Evolutionary conservation across 768 basidiomycete genomes (phyloP), one percentile per base, ranked within the genome.

Genomic region (Vararia minispora): DNA sequence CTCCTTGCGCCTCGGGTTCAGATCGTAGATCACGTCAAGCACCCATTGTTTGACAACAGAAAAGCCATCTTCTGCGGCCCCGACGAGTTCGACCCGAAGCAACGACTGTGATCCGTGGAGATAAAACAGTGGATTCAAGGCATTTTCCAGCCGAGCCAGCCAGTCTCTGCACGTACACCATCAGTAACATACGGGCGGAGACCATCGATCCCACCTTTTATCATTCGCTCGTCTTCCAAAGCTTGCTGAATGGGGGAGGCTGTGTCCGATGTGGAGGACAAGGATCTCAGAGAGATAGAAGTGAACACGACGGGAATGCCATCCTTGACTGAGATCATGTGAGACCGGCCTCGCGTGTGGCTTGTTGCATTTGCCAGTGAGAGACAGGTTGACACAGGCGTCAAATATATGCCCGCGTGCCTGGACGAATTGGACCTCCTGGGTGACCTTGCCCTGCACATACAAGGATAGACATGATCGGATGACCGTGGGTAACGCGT

Each of bases 211-310:
- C n/a, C n/a, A n/a, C n/a, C n/a, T n/a, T n/a, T n/a, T 14, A 22
- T 25, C 21, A 32, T 18, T 20, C 22, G 14, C 14, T 31, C 21
- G 10, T 23, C 16, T 22, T 24, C 8, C 23, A 36, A 28, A n/a
- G 18, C 31, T 39, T 16, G 12, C 17, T 10, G 30, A 22, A 7
- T 39, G 3, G 24, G 41, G 36, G 13, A 43, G 14, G 1, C 23
- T 47, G 34, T 53, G 42, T 2, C 61, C 44, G 7, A 46, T 46
- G 20, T 71, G 61, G 28, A 68, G 58, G 12, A 76, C 69, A 33
- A 61, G 46, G 2, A 77, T 65, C 34, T 75, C 71, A 32, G 65
- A 64, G 2, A 78, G 41, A 45, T 71, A 64, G 21, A 71, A 50
- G 4, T 62, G 53, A 6, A 74, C 51, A 10, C 65, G 63, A 14